These are phyloP conservation scores for Gossypium stocksii DNA, from an alignment of 345 rosid species.

Conservation along the genomic window DNA sequence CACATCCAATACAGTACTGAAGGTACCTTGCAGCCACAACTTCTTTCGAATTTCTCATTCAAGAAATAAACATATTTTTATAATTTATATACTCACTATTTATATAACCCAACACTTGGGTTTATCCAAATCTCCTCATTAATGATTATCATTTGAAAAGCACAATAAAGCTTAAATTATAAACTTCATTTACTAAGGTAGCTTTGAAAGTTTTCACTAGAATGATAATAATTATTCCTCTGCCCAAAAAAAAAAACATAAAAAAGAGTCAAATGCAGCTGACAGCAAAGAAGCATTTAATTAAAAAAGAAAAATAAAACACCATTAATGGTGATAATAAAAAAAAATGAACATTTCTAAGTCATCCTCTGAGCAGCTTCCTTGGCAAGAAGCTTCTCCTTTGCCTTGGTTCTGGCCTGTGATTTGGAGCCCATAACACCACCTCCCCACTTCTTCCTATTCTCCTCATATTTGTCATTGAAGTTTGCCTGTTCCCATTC, in stretches of 20 bases:
- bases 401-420: not conserved
- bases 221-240: not conserved
- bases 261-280: too few relatives aligned
- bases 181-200: too few relatives aligned
- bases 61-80: too few relatives aligned
- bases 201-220: not conserved
- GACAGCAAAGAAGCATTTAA: too few relatives aligned
- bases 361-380: slow-evolving; percentile 6
- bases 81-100: too few relatives aligned
- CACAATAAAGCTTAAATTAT: too few relatives aligned
- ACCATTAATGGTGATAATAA: not conserved
- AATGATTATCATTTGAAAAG: too few relatives aligned
- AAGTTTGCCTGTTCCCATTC: not conserved
- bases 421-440: not conserved
- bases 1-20: not conserved
- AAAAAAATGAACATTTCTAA: not conserved
- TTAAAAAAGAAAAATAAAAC: not conserved
- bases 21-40: too few relatives aligned
- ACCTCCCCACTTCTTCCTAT: not conserved
- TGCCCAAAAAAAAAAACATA: not conserved
- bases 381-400: not conserved
- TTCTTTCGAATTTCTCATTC: too few relatives aligned
- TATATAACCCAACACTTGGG: too few relatives aligned
- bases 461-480: not conserved
- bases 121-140: too few relatives aligned